Evolutionary conservation across 257 asterid genomes (phyloP), one percentile per base, ranked within the genome.

Genomic region (Pogostemon cablin): DNA sequence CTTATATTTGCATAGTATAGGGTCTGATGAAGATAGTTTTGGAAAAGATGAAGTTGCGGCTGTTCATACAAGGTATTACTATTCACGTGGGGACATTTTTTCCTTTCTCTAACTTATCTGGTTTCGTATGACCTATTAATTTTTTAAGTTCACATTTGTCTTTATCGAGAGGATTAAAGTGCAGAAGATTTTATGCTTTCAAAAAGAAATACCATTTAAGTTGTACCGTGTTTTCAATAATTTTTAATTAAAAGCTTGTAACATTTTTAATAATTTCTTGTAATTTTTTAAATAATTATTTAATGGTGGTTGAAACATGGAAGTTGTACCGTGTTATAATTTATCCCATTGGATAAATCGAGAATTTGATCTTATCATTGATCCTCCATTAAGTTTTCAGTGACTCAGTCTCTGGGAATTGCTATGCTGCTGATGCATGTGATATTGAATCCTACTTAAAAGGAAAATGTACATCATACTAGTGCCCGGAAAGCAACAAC

Each of bases 1-100:
- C 88, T 83, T 93, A 79, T 93, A 93, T 87, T 86, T 93, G 81
- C 99, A 93, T 84, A 78, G 75, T 78, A 72, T 91, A 81, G 99
- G 98, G 67, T 85, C 92, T 32, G 96, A 93, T 72, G 97, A 91
- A 78, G 98, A 93, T 81, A 91, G 95, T 84, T 93, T 93, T 78
- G 93, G 96, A 72, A 91, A 85, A 81, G 98, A 93, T 72, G 99
- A 93, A 84, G 91, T 81, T 71, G 99, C 98, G 73, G 96, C 99
- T 59, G 89, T 87, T 62, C 99, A 91, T 59, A 93, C 99, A 4
- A 89, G 99, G 99, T 93, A 82, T 76, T 40, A 3, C 32, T 25
- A 25, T 42, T 40, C 37, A 54, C 37, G 38, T 6, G 75, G 12
- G 17, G 57, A 32, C 7, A 41, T 58, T 47, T 74, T 7, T 37